Base-by-base conservation (phyloP, 768 basidiomycete species). In the Hericium coralloides region DNA sequence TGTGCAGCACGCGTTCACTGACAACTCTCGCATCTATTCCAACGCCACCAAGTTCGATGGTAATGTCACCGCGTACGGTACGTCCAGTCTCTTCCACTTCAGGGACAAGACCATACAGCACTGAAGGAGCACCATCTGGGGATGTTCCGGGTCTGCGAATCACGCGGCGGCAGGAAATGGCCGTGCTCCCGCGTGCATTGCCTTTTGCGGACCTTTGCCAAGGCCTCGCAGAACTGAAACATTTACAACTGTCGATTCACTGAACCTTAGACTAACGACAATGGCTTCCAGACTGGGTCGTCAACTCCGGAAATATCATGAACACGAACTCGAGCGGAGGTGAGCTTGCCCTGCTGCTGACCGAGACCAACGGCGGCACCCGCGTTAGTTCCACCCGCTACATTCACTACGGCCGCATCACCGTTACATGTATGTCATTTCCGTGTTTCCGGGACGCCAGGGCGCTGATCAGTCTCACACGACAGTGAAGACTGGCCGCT, bases 341-440 rank as follows among this genome's bases (percentile, higher is more conserved):
- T 14, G 87, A 86, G 64, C 74, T 91, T 43, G 85, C 75, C 17
- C 67, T 92, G 67, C 70, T 80, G 22, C 79, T 93, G 45, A 87
- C 86, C 0, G 67, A 92, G 65, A 68, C 70, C 4, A 87, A 87
- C 58, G 85, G 86, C 36, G 92, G 92, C 18, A 92, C 85, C 5
- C 79, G 86, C 45, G 62, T 94, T 49, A 87, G 87, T 4, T 86
- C 86, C 22, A 93, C 91, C 2, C 80, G 83, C 43, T 93, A 91
- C 66, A 70, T 93, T 2, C 84, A 91, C 68, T 93, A 92, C 63
- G 92, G 91, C 38, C 82, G 73, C 12, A 79, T 92, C 63, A 88
- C 85, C 38, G 75, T 87, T 41, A 77, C 72, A 55, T 58, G 86
- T 89, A 63, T 31, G 73, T 66, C 5, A 20, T 2, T 25, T 23